phyloP scores from a whole-genome alignment of 179 eudicot genomes.

The Sideroxylon spinosum region DNA sequence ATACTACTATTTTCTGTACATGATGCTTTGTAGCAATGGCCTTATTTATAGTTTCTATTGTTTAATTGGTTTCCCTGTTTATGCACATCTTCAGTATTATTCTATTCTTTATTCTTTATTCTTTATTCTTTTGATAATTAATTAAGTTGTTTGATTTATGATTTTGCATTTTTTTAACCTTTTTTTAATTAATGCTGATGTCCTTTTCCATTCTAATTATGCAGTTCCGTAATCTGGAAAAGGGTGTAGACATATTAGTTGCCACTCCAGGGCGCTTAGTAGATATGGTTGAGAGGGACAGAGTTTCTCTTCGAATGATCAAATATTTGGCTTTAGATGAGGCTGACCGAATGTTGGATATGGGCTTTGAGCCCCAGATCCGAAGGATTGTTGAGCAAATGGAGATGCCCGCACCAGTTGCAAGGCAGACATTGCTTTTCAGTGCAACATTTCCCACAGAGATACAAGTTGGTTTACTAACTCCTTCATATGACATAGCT shows the following conservation, averaged over 20 bases:
- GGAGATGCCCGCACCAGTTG: constrained; percentile 72
- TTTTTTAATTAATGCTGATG: background rate
- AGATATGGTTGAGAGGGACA: constrained; percentile 67
- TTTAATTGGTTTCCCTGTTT: background rate
- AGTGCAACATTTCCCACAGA: constrained; percentile 84
- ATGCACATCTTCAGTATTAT: background rate
- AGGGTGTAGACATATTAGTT: constrained; percentile 76
- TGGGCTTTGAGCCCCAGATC: constrained; percentile 87
- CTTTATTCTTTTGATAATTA: background rate
- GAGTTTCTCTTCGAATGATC: constrained; percentile 50
- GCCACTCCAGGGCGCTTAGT: constrained; percentile 90
- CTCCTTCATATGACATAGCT: constrained; percentile 9
- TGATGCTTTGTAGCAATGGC: background rate
- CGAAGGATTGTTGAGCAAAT: constrained; percentile 65
- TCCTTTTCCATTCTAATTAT: background rate
- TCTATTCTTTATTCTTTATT: background rate
- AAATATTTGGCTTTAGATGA: constrained; percentile 72
- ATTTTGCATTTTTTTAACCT: too few species aligned
- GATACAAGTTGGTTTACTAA: constrained; percentile 55
- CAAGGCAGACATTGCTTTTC: constrained; percentile 79
- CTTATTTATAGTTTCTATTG: background rate
- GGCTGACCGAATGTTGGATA: constrained; percentile 87
- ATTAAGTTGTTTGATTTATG: background rate
- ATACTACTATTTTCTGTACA: background rate
- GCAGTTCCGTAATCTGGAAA: constrained; percentile 56